A percentile compares a stretch with the other conserved stretches of the same genome.
Conservation (phyloP, 2,329 filamentous ascomycete genomes). For the Fusarium foetens region DNA sequence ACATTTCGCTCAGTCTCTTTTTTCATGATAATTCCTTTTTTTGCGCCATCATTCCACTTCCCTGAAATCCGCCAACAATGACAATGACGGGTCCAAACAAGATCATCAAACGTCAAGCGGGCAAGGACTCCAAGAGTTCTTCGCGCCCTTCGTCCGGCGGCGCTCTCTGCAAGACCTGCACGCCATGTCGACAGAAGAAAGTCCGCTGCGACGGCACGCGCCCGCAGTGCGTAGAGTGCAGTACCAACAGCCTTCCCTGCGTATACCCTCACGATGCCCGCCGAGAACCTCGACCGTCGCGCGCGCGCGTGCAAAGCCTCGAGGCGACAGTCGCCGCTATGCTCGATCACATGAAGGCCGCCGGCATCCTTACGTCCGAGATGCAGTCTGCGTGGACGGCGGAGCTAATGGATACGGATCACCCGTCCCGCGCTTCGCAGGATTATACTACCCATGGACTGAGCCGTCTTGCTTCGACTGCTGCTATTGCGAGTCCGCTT, state of each 20-base stretch:
- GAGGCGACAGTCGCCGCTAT: slow-evolving; percentile 46
- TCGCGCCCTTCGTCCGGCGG: slow-evolving; percentile 38
- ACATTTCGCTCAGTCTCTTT: slow-evolving; percentile 16
- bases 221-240: slow-evolving; percentile 48
- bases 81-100: slow-evolving; percentile 41
- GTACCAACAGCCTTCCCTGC: slow-evolving; percentile 43
- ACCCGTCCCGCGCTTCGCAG: slow-evolving; percentile 32
- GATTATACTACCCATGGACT: slow-evolving; percentile 44
- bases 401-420: slow-evolving; percentile 42
- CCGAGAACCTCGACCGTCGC: slow-evolving; percentile 47
- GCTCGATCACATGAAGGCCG: slow-evolving; percentile 49
- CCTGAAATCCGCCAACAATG: neutral
- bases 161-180: slow-evolving; percentile 50
- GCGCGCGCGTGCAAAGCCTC: slow-evolving; percentile 46
- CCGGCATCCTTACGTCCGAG: slow-evolving; percentile 43
- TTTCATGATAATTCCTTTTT: neutral
- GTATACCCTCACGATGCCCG: slow-evolving; percentile 50
- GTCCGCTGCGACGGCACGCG: slow-evolving; percentile 50
- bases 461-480: slow-evolving; percentile 45
- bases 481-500: slow-evolving; percentile 44
- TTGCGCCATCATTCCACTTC: neutral
- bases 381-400: slow-evolving; percentile 44
- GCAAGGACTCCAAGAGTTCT: slow-evolving; percentile 32
- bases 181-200: slow-evolving; percentile 50
- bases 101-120: slow-evolving; percentile 34